A percentile compares a stretch with the other conserved stretches of the same genome.
phyloP scores from a whole-genome alignment of 2,329 filamentous ascomycete genomes.

The Talaromyces sp. region DNA sequence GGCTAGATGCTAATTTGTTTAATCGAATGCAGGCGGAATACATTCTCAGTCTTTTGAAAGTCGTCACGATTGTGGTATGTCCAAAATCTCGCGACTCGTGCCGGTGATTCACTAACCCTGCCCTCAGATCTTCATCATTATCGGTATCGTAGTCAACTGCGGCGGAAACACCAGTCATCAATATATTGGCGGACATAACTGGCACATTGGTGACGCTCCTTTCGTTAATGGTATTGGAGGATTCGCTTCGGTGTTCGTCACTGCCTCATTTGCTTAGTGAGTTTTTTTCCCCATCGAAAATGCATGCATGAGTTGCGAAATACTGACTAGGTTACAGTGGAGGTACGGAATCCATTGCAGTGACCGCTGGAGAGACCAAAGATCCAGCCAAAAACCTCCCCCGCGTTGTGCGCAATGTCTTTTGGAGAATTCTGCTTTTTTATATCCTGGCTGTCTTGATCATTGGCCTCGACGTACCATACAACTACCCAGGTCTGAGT shows the following conservation, averaged over 20 bases:
- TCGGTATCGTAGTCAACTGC: constrained; percentile 56
- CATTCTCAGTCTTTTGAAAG: constrained; percentile 39
- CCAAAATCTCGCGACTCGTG: constrained; percentile 24
- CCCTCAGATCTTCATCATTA: constrained; percentile 54
- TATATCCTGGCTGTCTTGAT: constrained; percentile 49
- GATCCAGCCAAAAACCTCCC: constrained; percentile 58
- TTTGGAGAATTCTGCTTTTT: constrained; percentile 58
- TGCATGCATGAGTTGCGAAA: not conserved
- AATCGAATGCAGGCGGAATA: constrained; percentile 32
- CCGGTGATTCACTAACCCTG: not conserved
- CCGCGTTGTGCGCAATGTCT: constrained; percentile 60
- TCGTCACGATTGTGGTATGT: constrained; percentile 39
- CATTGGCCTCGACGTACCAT: constrained; percentile 57
- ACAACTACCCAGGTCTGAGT: constrained; percentile 46
- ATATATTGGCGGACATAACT: constrained; percentile 57
- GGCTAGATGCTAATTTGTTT: not conserved
- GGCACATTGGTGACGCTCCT: constrained; percentile 55
- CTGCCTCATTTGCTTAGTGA: constrained; percentile 56
- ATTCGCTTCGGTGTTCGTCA: constrained; percentile 61
- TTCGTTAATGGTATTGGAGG: constrained; percentile 62
- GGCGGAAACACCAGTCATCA: constrained; percentile 51
- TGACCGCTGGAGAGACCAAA: constrained; percentile 62
- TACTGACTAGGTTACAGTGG: constrained; percentile 33
- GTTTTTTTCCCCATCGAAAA: constrained; percentile 12
- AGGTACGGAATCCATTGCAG: constrained; percentile 61